Conservation (phyloP, 192 early-diverging fungal species). For the Coemansia brasiliensis region DNA sequence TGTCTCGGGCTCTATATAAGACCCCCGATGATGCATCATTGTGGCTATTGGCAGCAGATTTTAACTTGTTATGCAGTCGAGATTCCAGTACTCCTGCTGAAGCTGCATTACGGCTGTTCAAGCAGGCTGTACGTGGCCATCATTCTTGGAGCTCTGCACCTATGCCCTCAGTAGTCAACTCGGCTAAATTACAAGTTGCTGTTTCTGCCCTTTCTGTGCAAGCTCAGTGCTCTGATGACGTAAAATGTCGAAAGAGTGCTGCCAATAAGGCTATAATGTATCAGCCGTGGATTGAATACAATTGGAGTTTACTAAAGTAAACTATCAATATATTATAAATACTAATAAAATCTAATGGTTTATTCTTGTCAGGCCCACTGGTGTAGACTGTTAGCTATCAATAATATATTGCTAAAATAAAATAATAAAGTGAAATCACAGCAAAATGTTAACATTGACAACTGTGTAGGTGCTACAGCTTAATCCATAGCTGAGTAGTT, state of each 20-base stretch:
- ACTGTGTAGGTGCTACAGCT: too few species aligned
- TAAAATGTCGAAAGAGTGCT: slow-evolving; percentile 12
- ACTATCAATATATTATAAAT: not conserved
- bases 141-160: slow-evolving; percentile 27
- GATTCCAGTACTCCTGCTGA: not conserved
- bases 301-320: slow-evolving; percentile 14
- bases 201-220: slow-evolving; percentile 10
- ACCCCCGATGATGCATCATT: slow-evolving; percentile 21
- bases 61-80: slow-evolving; percentile 12
- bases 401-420: too few species aligned
- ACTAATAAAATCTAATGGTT: too few species aligned
- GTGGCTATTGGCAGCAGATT: slow-evolving; percentile 32
- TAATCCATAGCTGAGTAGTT: too few species aligned
- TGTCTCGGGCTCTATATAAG: slow-evolving; percentile 20
- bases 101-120: slow-evolving; percentile 22
- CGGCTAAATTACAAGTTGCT: slow-evolving; percentile 16
- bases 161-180: slow-evolving; percentile 16
- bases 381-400: too few species aligned
- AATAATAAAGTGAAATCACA: too few species aligned
- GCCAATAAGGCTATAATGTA: slow-evolving; percentile 36
- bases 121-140: slow-evolving; percentile 18
- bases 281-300: slow-evolving; percentile 35
- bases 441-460: too few species aligned
- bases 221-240: slow-evolving; percentile 1
- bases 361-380: too few species aligned